These are phyloP conservation scores for Pelargonium fulgidum DNA, from an alignment of 441 rosid species.

Conservation along the genomic window DNA sequence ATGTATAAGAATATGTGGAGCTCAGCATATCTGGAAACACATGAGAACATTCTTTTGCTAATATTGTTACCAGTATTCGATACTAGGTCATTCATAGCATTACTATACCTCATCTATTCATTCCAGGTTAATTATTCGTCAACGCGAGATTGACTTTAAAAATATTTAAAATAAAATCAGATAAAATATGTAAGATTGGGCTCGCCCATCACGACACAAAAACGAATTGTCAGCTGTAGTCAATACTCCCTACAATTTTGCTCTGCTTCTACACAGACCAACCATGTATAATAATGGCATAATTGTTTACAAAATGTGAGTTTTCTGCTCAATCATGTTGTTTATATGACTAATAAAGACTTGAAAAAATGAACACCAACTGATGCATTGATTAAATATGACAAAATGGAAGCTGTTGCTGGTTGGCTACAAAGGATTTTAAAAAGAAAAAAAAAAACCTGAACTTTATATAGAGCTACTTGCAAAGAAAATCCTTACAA, in stretches of 20 bases:
- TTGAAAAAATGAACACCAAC: constrained; percentile 22
- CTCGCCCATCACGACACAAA: no score
- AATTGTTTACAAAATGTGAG: no score
- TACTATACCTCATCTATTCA: constrained; percentile 2
- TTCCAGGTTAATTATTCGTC: not conserved
- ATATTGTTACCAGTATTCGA: constrained; percentile 1
- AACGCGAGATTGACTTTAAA: not conserved
- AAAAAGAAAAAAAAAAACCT: constrained; percentile 22
- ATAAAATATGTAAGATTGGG: no score
- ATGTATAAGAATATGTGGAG: not conserved
- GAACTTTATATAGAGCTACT: constrained; percentile 30
- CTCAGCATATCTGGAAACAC: not conserved
- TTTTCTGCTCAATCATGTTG: no score
- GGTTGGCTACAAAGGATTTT: constrained; percentile 34
- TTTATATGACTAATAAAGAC: not conserved
- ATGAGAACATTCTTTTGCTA: not conserved
- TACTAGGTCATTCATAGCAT: not conserved
- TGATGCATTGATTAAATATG: constrained; percentile 37
- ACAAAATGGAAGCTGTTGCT: constrained; percentile 33
- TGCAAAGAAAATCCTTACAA: constrained; percentile 54
- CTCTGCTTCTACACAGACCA: no score
- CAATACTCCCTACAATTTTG: no score
- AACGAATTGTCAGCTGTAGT: no score
- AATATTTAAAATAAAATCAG: no score
- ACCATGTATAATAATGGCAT: no score